Conservation (phyloP, 108 stramenopile genomes). For the Nannochloropsis gaditana region DNA sequence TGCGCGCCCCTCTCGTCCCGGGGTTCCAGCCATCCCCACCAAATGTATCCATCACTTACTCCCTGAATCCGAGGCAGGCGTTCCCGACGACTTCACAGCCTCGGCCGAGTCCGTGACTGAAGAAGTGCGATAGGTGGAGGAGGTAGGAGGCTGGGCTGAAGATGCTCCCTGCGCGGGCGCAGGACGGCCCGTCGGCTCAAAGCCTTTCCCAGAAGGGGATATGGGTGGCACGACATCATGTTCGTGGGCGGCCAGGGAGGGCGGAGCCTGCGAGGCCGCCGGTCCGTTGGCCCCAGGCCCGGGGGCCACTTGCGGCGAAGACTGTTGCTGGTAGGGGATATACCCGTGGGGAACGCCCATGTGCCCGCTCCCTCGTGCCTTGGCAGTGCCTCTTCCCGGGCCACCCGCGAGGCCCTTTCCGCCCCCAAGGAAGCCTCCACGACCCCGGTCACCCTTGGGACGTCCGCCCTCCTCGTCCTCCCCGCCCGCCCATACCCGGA, state of each 20-base stretch:
- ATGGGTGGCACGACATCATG: background rate
- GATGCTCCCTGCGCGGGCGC: background rate
- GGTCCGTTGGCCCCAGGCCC: background rate
- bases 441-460: background rate
- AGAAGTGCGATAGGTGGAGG: background rate
- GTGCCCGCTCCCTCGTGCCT: background rate
- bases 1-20: too few relatives aligned
- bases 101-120: too few relatives aligned
- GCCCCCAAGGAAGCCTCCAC: background rate
- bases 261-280: background rate
- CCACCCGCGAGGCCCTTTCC: background rate
- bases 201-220: background rate
- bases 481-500: background rate
- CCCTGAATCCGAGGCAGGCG: too few relatives aligned
- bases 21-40: too few relatives aligned
- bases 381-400: background rate
- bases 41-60: too few relatives aligned
- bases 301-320: background rate
- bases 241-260: background rate
- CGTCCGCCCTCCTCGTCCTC: slow-evolving; percentile 9
- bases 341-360: background rate
- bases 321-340: background rate
- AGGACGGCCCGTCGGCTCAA: background rate
- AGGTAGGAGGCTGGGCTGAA: background rate
- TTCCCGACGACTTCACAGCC: too few relatives aligned